phyloP scores from a whole-genome alignment of 2,329 filamentous ascomycete species.

The Ramularia endophylla region DNA sequence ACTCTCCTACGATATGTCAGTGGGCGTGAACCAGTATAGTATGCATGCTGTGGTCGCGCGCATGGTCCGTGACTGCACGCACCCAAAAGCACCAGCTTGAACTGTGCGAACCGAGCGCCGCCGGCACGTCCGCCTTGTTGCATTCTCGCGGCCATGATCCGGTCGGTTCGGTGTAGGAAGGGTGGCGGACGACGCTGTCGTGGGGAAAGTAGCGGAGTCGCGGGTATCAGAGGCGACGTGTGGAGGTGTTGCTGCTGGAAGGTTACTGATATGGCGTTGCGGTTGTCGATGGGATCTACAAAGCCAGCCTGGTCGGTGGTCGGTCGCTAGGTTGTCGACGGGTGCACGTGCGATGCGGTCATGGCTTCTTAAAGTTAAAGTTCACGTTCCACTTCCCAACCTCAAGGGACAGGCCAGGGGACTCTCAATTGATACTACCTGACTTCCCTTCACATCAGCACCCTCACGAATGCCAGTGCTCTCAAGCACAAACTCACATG shows the following conservation, averaged over 20 bases:
- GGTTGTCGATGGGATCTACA: not conserved
- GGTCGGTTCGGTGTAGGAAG: not conserved
- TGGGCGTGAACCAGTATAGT: constrained; percentile 26
- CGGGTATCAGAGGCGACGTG: not conserved
- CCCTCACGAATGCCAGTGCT: too few relatives aligned
- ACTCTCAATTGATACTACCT: constrained; percentile 1
- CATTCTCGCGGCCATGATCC: constrained; percentile 75
- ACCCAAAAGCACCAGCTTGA: constrained; percentile 98
- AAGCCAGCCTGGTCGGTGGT: not conserved
- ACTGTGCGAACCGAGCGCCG: constrained; percentile 84
- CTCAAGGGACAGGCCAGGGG: too few relatives aligned
- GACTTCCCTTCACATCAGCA: not conserved
- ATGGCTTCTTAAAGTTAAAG: too few relatives aligned
- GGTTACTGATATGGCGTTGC: not conserved
- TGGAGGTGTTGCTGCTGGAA: not conserved
- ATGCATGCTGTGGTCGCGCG: not conserved
- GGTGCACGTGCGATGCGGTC: too few relatives aligned
- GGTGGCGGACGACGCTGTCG: too few relatives aligned
- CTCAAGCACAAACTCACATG: not conserved
- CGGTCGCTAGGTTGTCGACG: too few relatives aligned
- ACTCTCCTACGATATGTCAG: constrained; percentile 66
- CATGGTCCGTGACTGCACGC: constrained; percentile 33
- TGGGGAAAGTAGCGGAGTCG: not conserved
- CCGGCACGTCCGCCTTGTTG: constrained; percentile 62
- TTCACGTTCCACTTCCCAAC: too few relatives aligned